phyloP scores from a whole-genome alignment of 345 rosid species.

The Pugionium cornutum region DNA sequence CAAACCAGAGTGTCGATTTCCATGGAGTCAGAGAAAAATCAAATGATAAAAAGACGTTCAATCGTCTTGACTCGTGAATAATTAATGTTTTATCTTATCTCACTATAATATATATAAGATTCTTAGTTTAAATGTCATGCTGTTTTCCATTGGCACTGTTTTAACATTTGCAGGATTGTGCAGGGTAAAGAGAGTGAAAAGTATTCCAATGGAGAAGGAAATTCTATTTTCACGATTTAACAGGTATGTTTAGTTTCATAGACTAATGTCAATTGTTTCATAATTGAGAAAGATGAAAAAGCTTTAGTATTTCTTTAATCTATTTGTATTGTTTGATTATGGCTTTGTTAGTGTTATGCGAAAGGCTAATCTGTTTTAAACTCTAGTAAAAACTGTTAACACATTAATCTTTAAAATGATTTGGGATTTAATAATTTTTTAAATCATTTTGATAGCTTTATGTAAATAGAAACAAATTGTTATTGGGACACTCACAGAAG shows the following conservation, averaged over 20 bases:
- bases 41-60: slow-evolving; percentile 19
- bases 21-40: background rate
- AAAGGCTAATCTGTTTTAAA: background rate
- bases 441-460: too few species aligned
- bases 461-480: too few species aligned
- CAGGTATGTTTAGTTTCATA: slow-evolving; percentile 16
- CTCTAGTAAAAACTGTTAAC: background rate
- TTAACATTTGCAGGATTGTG: slow-evolving; percentile 16
- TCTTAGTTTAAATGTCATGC: background rate
- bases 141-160: background rate
- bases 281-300: background rate
- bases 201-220: slow-evolving; percentile 9
- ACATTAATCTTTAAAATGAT: background rate
- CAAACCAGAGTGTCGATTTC: background rate
- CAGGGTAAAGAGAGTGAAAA: slow-evolving; percentile 12
- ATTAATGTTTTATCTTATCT: background rate
- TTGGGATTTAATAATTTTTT: too few species aligned
- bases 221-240: slow-evolving; percentile 15
- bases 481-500: background rate
- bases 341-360: background rate
- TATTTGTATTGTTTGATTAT: background rate
- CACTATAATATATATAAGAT: background rate
- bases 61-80: background rate
- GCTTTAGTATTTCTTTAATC: too few species aligned
- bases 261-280: background rate